A percentile compares a stretch with the other conserved stretches of the same genome.
Conservation (phyloP, 192 early-diverging fungal genomes). For the Coemansia sp. region DNA sequence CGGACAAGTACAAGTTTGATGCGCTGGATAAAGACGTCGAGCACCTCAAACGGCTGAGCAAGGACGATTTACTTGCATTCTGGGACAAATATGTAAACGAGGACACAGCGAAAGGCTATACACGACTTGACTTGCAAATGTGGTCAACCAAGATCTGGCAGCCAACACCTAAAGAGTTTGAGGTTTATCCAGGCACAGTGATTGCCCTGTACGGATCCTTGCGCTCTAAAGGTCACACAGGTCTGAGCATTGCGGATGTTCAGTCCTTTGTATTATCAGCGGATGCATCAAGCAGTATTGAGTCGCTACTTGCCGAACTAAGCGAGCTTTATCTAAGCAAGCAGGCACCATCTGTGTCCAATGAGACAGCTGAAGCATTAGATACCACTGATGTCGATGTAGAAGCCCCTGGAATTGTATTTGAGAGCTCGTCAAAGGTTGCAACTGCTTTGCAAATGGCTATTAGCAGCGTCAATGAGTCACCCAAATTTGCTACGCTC, state of each 20-base stretch:
- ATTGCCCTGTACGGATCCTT: not conserved
- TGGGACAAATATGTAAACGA: slow-evolving; percentile 43
- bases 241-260: not conserved
- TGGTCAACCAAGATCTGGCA: slow-evolving; percentile 1
- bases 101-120: slow-evolving; percentile 14
- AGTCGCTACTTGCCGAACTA: not conserved
- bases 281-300: not conserved
- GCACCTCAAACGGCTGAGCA: slow-evolving; percentile 13
- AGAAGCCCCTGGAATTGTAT: not conserved
- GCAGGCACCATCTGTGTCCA: not conserved
- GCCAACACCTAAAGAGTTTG: not conserved
- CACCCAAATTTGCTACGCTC: not conserved
- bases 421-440: not conserved
- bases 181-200: too few relatives aligned
- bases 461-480: not conserved
- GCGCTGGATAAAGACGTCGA: slow-evolving; percentile 19
- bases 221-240: not conserved
- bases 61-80: slow-evolving; percentile 30
- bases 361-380: not conserved
- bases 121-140: not conserved
- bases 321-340: not conserved
- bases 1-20: slow-evolving; percentile 77
- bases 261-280: not conserved
- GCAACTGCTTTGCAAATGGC: slow-evolving; percentile 1
- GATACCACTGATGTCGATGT: not conserved